Conservation (phyloP, 805 yeast species). For the Saccharomycopsis microspora region DNA sequence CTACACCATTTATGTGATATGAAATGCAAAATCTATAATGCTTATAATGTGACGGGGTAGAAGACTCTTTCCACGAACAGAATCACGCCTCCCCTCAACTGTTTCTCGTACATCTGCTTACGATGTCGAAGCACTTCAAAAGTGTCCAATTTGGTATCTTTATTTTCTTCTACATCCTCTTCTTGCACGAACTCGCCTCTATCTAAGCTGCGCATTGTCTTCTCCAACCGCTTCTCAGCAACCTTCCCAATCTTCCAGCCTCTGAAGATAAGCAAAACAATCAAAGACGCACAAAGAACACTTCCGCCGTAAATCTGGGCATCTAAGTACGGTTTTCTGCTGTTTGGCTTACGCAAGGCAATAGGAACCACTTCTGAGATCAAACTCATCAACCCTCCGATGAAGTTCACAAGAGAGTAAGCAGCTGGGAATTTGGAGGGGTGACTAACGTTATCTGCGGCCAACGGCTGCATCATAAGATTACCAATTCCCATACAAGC, state of each 20-base stretch:
- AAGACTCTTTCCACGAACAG: too few relatives aligned
- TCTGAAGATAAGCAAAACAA: conserved; percentile 36
- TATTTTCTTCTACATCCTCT: neutral
- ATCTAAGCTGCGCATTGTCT: neutral
- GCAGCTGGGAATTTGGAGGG: conserved; percentile 22
- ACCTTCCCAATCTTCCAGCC: conserved; percentile 38
- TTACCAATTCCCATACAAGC: conserved; percentile 33
- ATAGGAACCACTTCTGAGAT: conserved; percentile 23
- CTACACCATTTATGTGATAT: too few relatives aligned
- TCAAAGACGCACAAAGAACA: conserved; percentile 30
- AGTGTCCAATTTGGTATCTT: neutral
- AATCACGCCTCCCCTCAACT: too few relatives aligned
- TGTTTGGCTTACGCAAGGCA: conserved; percentile 18
- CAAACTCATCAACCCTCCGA: conserved; percentile 21
- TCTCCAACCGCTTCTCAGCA: conserved; percentile 18
- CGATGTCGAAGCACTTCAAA: neutral
- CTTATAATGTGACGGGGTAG: too few relatives aligned
- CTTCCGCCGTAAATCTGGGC: conserved; percentile 52
- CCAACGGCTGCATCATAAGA: conserved; percentile 21
- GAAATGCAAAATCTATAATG: too few relatives aligned
- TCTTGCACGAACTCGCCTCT: neutral
- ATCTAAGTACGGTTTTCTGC: conserved; percentile 37
- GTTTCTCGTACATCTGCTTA: too few relatives aligned
- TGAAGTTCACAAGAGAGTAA: conserved; percentile 20
- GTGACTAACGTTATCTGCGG: conserved; percentile 21